Evolutionary conservation across 768 basidiomycete species (phyloP), one percentile per base, ranked within the genome.

Genomic region (Pleurotus salmoneostramineus): DNA sequence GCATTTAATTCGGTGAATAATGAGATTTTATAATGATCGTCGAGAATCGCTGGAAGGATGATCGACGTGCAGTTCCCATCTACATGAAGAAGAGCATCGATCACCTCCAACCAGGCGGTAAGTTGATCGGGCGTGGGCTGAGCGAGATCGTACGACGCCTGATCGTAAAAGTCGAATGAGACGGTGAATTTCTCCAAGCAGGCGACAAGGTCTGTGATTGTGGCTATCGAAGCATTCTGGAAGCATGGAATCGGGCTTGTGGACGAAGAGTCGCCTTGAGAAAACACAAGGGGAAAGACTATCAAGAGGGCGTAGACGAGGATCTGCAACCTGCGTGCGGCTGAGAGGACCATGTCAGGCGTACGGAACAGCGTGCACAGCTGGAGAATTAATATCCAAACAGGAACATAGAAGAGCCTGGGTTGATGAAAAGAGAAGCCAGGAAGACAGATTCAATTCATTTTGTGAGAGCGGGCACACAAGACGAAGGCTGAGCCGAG

Each of bases 121-220:
- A 69, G 65, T 58, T 75, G 58, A 0, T 57, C 47, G 12, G 47
- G 4, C 7, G 58, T 70, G 0, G 75, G 75, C 52, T 76, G 75
- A 1, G 72, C 71, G 21, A 63, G 63, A 27, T 60, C 47, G 61
- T 76, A 75, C 3, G 69, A 64, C 17, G 64, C 34, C 33, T 51
- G 56, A 34, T 68, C 63, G 60, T 74, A 76, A 50, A 61, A 65
- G 10, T 61, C 63, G 10, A 63, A 40, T 5, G 64, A 57, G 10
- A 73, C 70, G 8, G 73, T 71, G 64, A 68, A 74, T 0, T 50
- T 60, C 56, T 74, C 68, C 34, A 75, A 64, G 55, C 74, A 75
- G 7, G 61, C 44, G 3, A 63, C 62, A 3, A 74, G 60, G 31
- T 61, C 60, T 36, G 66, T 61, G 17, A 69, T 56, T 2, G 66